These are phyloP conservation scores for Capronia epimyces DNA, from an alignment of 2,329 filamentous ascomycete genomes.

Conservation along the genomic window DNA sequence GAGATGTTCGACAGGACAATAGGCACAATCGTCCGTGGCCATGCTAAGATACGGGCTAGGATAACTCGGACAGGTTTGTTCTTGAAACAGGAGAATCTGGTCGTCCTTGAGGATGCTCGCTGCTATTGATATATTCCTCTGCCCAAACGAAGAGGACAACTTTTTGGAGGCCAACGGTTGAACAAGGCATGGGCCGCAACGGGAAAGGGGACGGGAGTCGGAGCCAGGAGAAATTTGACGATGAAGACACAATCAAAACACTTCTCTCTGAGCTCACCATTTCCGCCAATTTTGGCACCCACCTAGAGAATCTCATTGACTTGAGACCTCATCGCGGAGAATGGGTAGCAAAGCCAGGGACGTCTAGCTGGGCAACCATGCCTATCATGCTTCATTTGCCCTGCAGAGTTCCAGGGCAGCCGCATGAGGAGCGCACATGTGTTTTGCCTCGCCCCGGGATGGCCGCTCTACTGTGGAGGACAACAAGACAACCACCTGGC, in stretches of 20 bases:
- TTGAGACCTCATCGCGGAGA: not conserved
- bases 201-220: slow-evolving; percentile 3
- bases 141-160: not conserved
- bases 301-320: not conserved
- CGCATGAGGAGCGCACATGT: not conserved
- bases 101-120: not conserved
- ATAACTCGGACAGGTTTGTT: not conserved
- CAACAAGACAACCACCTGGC: too few species aligned
- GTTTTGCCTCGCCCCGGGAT: too few species aligned
- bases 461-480: too few species aligned
- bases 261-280: not conserved
- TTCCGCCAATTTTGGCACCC: not conserved
- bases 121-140: not conserved
- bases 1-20: slow-evolving; percentile 5
- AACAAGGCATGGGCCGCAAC: slow-evolving; percentile 7
- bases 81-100: not conserved
- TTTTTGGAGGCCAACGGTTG: slow-evolving; percentile 3
- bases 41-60: slow-evolving; percentile 3
- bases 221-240: not conserved
- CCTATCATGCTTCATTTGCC: slow-evolving; percentile 3
- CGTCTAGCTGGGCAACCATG: not conserved
- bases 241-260: not conserved
- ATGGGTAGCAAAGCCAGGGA: not conserved
- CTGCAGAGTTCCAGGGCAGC: slow-evolving; percentile 3
- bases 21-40: not conserved